Conservation (phyloP, 805 yeast species). For the Schwanniomyces occidentalis region DNA sequence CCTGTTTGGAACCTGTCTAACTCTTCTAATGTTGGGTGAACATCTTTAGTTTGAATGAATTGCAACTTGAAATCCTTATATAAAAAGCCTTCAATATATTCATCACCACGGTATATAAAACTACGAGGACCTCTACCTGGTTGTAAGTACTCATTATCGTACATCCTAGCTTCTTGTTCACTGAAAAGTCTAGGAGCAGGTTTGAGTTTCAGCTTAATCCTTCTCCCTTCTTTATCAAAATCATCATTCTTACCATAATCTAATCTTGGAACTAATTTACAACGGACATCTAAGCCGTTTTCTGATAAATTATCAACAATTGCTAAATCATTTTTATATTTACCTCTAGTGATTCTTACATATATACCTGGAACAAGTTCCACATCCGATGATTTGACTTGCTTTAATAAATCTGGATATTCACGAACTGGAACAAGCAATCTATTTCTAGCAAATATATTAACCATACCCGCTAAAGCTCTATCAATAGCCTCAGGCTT, state of each 20-base stretch:
- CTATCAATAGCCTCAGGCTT: constrained; percentile 88
- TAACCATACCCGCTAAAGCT: constrained; percentile 87
- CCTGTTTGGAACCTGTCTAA: constrained; percentile 76
- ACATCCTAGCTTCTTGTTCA: constrained; percentile 83
- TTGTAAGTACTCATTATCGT: constrained; percentile 73
- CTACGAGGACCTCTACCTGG: constrained; percentile 61
- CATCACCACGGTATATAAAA: constrained; percentile 81
- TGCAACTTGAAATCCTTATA: constrained; percentile 84
- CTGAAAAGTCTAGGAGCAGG: constrained; percentile 87
- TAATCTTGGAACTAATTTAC: constrained; percentile 88
- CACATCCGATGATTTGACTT: constrained; percentile 82
- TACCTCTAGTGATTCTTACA: constrained; percentile 87
- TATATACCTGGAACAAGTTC: constrained; percentile 90
- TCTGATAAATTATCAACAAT: constrained; percentile 91
- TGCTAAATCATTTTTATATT: constrained; percentile 90
- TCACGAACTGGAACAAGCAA: constrained; percentile 93
- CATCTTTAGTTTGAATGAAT: constrained; percentile 74
- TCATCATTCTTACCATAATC: constrained; percentile 77
- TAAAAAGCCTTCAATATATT: constrained; percentile 84
- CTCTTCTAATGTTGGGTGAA: constrained; percentile 87
- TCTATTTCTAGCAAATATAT: constrained; percentile 71
- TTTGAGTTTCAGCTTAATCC: constrained; percentile 58
- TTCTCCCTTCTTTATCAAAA: constrained; percentile 47
- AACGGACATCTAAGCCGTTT: constrained; percentile 92
- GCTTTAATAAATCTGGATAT: constrained; percentile 88